Evolutionary conservation across 2,329 filamentous ascomycete genomes (phyloP).

Genomic region (Colletotrichum melonis): DNA sequence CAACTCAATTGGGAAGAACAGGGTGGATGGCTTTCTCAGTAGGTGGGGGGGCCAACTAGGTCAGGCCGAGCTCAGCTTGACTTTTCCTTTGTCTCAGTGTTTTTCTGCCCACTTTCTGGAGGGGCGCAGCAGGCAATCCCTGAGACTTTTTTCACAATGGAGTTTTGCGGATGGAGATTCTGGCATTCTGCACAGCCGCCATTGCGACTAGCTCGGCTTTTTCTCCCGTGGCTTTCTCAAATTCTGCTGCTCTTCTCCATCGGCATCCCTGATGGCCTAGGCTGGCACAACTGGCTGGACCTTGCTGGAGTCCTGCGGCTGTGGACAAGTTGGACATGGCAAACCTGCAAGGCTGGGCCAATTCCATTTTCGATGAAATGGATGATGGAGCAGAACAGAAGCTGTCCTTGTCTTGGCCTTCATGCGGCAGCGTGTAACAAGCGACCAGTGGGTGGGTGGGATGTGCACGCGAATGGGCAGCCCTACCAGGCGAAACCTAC

Average conservation of each 20-base stretch:
- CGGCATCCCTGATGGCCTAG: neutral
- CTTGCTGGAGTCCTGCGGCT: neutral
- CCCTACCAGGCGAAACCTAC: neutral
- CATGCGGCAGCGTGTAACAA: neutral
- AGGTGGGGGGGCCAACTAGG: no score
- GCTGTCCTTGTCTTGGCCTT: neutral
- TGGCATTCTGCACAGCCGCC: constrained; percentile 6
- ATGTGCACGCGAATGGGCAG: neutral
- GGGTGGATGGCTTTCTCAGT: neutral
- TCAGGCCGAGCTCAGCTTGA: no score
- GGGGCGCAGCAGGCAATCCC: neutral
- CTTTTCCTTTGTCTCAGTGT: neutral
- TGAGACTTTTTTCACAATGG: neutral
- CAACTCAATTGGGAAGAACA: neutral
- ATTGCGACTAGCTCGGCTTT: neutral
- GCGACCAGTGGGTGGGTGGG: neutral
- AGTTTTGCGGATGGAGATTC: neutral
- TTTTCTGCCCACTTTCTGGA: neutral
- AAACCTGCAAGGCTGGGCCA: no score
- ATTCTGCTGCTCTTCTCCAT: neutral
- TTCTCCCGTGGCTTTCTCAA: neutral
- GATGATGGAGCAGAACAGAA: neutral
- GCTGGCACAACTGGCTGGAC: neutral
- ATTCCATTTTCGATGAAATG: neutral
- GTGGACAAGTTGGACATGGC: no score